Evolutionary conservation across 2,329 filamentous ascomycete species (phyloP).

Genomic region (Pseudohalonectria lignicola): DNA sequence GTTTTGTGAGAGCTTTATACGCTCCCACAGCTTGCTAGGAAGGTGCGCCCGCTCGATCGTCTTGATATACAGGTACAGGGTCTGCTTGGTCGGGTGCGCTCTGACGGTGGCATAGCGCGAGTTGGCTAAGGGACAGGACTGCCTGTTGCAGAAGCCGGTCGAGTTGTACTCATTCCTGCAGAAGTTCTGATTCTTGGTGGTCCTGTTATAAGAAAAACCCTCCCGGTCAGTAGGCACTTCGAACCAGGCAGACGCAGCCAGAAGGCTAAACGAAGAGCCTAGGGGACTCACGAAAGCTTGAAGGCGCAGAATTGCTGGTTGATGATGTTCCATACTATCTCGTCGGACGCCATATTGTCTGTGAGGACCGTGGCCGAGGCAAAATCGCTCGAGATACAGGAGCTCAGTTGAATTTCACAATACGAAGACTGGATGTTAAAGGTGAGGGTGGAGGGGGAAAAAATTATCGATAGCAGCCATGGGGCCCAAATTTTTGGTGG

Average conservation of each 20-base stretch:
- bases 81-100: constrained; percentile 47
- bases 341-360: constrained; percentile 70
- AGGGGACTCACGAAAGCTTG: constrained; percentile 66
- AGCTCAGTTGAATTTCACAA: too few species aligned
- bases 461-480: background rate
- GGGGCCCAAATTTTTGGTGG: constrained; percentile 1
- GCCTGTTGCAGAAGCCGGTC: constrained; percentile 39
- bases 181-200: constrained; percentile 77
- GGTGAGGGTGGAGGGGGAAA: constrained; percentile 1
- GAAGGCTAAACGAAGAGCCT: background rate
- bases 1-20: constrained; percentile 80
- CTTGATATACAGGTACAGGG: constrained; percentile 94
- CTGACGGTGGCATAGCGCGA: constrained; percentile 87
- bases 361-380: background rate
- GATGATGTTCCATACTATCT: constrained; percentile 95
- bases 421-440: too few species aligned
- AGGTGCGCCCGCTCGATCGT: constrained; percentile 81
- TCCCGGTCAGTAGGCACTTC: too few species aligned
- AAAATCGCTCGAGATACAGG: too few species aligned
- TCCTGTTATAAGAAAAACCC: constrained; percentile 11
- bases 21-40: constrained; percentile 89
- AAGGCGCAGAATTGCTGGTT: constrained; percentile 93
- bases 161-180: constrained; percentile 87
- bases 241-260: too few species aligned
- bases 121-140: constrained; percentile 86